A percentile compares a stretch with the other conserved stretches of the same genome.
These are phyloP conservation scores for Closterium sp. DNA, from an alignment of 139 green algal genomes.

Conservation along the genomic window DNA sequence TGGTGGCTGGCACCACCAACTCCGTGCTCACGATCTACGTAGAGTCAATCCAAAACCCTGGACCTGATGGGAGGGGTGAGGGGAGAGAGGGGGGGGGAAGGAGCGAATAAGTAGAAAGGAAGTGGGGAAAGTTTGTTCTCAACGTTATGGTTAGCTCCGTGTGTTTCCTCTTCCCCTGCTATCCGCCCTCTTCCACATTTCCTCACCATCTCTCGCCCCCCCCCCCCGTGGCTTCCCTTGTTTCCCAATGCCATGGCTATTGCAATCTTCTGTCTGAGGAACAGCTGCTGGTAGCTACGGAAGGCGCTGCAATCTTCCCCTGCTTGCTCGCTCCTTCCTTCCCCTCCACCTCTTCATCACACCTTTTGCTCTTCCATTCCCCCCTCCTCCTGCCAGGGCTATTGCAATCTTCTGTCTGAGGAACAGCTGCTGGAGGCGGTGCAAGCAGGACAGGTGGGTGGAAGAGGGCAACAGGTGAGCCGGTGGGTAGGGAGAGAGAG, in stretches of 20 bases:
- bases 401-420: conserved; percentile 87
- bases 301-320: conserved; percentile 63
- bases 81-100: no score
- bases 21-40: background rate
- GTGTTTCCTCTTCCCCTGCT: no score
- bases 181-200: no score
- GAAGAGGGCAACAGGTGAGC: no score
- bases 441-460: conserved; percentile 21
- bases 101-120: no score
- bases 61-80: no score
- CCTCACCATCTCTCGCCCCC: no score
- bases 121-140: no score
- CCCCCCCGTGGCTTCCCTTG: no score
- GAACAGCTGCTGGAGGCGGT: conserved; percentile 83
- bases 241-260: conserved; percentile 74
- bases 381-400: conserved; percentile 62
- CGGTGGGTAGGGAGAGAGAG: no score
- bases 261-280: conserved; percentile 90
- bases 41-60: background rate
- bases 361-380: no score
- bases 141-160: no score
- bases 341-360: background rate
- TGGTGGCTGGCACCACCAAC: background rate
- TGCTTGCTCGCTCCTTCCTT: background rate
- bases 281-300: conserved; percentile 80